Percentiles rank a stretch among this genome's conserved stretches.
phyloP scores from a whole-genome alignment of 257 asterid genomes.

The Solanum chilense region DNA sequence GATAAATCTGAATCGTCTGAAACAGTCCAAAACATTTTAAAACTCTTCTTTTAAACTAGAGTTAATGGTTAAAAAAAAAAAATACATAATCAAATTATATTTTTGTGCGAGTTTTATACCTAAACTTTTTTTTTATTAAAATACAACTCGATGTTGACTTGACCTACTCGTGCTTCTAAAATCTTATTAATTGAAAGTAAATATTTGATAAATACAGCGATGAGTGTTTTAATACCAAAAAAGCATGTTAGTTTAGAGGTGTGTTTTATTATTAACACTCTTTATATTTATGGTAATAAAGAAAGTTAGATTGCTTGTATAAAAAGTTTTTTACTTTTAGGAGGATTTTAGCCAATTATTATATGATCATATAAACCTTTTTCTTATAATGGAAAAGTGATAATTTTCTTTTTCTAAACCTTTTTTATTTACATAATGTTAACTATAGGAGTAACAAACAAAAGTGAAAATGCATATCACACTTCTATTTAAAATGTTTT shows the following conservation, averaged over 20 bases:
- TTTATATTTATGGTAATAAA: neutral
- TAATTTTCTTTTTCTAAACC: neutral
- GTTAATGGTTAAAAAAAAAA: neutral
- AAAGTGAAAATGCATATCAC: neutral
- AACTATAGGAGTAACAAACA: neutral
- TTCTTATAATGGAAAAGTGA: neutral
- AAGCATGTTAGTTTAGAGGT: accelerated
- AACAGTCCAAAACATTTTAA: neutral
- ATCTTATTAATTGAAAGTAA: neutral
- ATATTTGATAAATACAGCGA: no score
- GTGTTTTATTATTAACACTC: neutral
- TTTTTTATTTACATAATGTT: neutral
- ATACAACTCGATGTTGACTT: neutral
- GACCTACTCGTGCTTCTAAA: no score
- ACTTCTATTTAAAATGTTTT: neutral
- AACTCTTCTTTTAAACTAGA: no score
- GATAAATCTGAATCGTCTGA: neutral
- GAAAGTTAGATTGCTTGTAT: neutral
- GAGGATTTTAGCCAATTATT: neutral
- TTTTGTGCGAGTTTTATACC: neutral
- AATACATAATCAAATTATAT: accelerated
- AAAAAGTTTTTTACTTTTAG: neutral
- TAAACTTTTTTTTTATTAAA: no score
- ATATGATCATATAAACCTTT: neutral
- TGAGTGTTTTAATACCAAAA: no score